Percentiles rank a stretch among this genome's conserved stretches.
Evolutionary conservation across 768 basidiomycete genomes (phyloP).

Genomic region (Gymnopilus junonius): DNA sequence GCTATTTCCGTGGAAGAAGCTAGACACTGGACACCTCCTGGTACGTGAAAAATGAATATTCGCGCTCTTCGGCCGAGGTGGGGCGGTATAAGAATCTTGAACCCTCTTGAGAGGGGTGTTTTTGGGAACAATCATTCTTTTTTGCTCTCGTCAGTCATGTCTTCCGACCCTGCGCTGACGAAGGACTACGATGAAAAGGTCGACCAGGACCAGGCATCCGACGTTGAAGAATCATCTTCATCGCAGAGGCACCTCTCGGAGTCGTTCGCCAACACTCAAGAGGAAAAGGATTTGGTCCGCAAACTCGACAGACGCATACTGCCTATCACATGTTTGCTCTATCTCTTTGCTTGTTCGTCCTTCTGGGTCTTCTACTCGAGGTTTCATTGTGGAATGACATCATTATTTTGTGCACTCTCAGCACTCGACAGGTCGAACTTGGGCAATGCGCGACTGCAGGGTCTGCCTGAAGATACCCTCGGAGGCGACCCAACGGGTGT

Average conservation of each 20-base stretch:
- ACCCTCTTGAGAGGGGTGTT: not conserved
- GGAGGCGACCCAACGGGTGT: conserved; percentile 69
- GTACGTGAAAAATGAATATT: conserved; percentile 12
- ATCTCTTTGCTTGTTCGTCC: conserved; percentile 74
- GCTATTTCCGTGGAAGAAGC: conserved; percentile 13
- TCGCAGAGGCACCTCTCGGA: conserved; percentile 3
- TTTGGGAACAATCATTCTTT: not conserved
- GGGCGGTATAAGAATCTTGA: conserved; percentile 1
- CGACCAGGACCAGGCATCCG: conserved; percentile 18
- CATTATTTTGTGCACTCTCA: conserved; percentile 17
- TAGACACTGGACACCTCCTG: conserved; percentile 10
- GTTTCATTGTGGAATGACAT: not conserved
- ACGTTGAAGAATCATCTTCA: conserved; percentile 9
- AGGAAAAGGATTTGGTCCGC: conserved; percentile 59
- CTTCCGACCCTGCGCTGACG: conserved; percentile 19
- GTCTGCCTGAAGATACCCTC: conserved; percentile 65
- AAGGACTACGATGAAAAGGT: conserved; percentile 35
- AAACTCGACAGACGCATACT: conserved; percentile 72
- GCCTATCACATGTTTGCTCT: conserved; percentile 74
- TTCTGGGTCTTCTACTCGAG: not conserved
- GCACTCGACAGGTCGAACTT: conserved; percentile 79
- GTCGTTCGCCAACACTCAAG: conserved; percentile 27
- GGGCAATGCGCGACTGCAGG: conserved; percentile 80
- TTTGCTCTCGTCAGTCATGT: conserved; percentile 12
- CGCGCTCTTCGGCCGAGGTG: conserved; percentile 13